These are phyloP conservation scores for Cyanodermella asteris DNA, from an alignment of 2,329 filamentous ascomycete genomes.

Conservation along the genomic window DNA sequence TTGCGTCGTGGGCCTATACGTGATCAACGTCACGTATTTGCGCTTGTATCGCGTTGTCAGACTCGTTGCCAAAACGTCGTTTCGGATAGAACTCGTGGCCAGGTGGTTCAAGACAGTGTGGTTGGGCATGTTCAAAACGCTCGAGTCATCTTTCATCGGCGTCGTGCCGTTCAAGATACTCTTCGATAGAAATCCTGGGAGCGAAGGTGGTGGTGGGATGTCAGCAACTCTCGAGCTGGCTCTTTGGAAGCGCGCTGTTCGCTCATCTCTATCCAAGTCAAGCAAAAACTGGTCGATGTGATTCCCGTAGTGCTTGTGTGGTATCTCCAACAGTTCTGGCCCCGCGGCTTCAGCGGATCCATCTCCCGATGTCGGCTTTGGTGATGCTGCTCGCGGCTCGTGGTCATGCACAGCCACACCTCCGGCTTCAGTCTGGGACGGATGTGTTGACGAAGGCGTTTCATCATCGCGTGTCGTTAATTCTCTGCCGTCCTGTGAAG, in stretches of 20 bases:
- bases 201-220: conserved; percentile 58
- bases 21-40: no score
- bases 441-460: conserved; percentile 18
- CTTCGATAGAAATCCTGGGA: conserved; percentile 82
- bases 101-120: conserved; percentile 93
- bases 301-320: conserved; percentile 30
- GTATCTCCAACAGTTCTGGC: no score
- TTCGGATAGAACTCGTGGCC: conserved; percentile 94
- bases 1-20: no score
- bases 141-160: conserved; percentile 93
- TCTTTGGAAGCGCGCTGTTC: conserved; percentile 50
- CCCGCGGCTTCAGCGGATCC: conserved; percentile 15
- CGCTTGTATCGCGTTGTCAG: conserved; percentile 93
- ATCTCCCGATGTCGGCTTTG: conserved; percentile 9
- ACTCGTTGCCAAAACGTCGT: conserved; percentile 82
- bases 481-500: no score
- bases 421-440: conserved; percentile 21
- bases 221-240: conserved; percentile 56
- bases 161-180: conserved; percentile 82
- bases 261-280: conserved; percentile 70
- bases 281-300: conserved; percentile 67
- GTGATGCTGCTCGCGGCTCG: conserved; percentile 9
- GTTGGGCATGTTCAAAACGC: conserved; percentile 88
- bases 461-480: conserved; percentile 14
- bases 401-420: conserved; percentile 11